Percentiles rank a stretch among this genome's conserved stretches.
Evolutionary conservation across 306 rosid species (phyloP).

Genomic region (Purshia tridentata): DNA sequence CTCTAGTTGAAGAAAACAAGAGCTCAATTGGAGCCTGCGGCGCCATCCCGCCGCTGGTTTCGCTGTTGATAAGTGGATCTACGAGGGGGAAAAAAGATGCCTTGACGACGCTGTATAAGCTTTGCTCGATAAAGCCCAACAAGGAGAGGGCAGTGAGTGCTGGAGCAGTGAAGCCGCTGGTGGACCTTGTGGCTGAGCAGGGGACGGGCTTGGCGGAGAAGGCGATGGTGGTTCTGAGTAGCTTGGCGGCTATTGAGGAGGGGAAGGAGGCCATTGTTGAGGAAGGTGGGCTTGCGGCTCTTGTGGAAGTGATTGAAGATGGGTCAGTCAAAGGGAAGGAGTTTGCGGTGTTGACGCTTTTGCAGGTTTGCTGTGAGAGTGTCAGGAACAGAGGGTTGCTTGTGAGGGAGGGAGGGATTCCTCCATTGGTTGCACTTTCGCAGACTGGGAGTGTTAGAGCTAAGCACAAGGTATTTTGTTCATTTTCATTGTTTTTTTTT

Average conservation of each 20-base stretch:
- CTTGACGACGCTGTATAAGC: conserved; percentile 76
- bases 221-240: conserved; percentile 91
- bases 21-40: conserved; percentile 89
- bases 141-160: conserved; percentile 89
- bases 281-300: conserved; percentile 80
- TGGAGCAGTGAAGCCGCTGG: conserved; percentile 86
- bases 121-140: conserved; percentile 72
- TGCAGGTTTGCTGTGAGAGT: conserved; percentile 74
- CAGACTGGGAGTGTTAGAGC: conserved; percentile 75
- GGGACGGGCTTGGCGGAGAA: conserved; percentile 87
- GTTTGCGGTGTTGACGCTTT: conserved; percentile 73
- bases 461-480: conserved; percentile 71
- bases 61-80: conserved; percentile 67
- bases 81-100: conserved; percentile 92
- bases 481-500: neutral
- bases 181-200: conserved; percentile 81
- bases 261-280: conserved; percentile 85
- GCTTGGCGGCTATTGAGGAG: conserved; percentile 65
- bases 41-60: conserved; percentile 78
- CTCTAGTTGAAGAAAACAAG: conserved; percentile 77
- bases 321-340: conserved; percentile 89
- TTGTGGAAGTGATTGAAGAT: conserved; percentile 89
- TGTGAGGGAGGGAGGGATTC: conserved; percentile 90
- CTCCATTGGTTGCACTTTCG: conserved; percentile 89
- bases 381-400: conserved; percentile 77